These are phyloP conservation scores for Hysterangium stoloniferum DNA, from an alignment of 768 basidiomycete species.

Conservation along the genomic window DNA sequence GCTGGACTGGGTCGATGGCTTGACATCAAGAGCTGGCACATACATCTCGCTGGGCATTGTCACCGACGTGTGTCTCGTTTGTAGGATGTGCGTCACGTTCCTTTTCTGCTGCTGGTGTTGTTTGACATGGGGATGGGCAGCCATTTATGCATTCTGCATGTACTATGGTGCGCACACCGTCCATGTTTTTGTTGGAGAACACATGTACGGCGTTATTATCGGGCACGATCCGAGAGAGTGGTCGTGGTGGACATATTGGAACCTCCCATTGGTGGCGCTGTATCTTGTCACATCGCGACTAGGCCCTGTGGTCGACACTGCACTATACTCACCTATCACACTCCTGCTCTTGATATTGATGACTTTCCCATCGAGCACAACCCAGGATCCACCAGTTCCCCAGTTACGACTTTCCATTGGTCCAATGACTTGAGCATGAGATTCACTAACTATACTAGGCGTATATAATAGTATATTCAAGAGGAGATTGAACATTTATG, in stretches of 20 bases:
- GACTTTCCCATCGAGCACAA: slow-evolving; percentile 17
- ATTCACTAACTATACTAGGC: no score
- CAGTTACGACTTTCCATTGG: no score
- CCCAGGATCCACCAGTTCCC: no score
- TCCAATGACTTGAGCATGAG: no score
- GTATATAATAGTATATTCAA: no score
- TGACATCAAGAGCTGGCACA: slow-evolving; percentile 43
- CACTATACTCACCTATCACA: slow-evolving; percentile 23
- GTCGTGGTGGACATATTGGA: slow-evolving; percentile 69
- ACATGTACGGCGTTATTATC: slow-evolving; percentile 59
- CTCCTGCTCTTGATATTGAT: slow-evolving; percentile 26
- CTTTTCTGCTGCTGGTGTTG: not conserved
- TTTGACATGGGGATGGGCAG: slow-evolving; percentile 18
- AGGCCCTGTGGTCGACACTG: slow-evolving; percentile 16
- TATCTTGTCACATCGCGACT: slow-evolving; percentile 55
- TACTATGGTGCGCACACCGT: slow-evolving; percentile 70
- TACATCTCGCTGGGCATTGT: slow-evolving; percentile 43
- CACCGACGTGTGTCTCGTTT: slow-evolving; percentile 43
- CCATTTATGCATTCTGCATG: slow-evolving; percentile 44
- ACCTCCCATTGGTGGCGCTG: slow-evolving; percentile 65
- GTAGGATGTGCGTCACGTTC: slow-evolving; percentile 45
- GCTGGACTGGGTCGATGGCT: slow-evolving; percentile 43
- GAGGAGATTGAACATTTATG: no score
- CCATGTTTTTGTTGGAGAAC: slow-evolving; percentile 54
- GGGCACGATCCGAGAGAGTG: slow-evolving; percentile 64